Evolutionary conservation across 805 yeast species (phyloP).

Genomic region (Yarrowia bubula): DNA sequence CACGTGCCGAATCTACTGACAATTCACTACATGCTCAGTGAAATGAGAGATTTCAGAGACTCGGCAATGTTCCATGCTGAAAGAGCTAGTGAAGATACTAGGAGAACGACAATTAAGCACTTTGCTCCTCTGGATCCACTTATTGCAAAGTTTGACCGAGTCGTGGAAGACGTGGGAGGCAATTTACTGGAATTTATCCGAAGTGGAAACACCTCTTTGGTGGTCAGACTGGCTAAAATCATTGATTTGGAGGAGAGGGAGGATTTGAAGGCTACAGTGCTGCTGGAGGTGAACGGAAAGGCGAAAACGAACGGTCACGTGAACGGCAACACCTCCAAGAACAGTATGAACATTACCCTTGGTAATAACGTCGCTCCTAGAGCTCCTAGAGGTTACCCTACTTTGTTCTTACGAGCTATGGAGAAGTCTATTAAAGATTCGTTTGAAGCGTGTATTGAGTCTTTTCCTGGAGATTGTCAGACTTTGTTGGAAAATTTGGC

Average conservation of each 20-base stretch:
- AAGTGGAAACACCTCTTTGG: slow-evolving; percentile 63
- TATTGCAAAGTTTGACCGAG: slow-evolving; percentile 58
- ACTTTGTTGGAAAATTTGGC: slow-evolving; percentile 66
- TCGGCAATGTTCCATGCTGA: slow-evolving; percentile 59
- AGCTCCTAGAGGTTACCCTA: slow-evolving; percentile 56
- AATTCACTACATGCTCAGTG: slow-evolving; percentile 68
- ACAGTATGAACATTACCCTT: background rate
- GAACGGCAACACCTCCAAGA: background rate
- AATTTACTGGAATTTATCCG: slow-evolving; percentile 71
- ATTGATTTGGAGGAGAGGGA: slow-evolving; percentile 77
- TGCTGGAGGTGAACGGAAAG: slow-evolving; percentile 37
- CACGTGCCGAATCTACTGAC: slow-evolving; percentile 56
- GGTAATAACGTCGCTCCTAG: slow-evolving; percentile 30
- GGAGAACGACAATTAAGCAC: slow-evolving; percentile 60
- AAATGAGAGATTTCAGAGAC: slow-evolving; percentile 75
- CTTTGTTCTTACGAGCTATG: slow-evolving; percentile 58
- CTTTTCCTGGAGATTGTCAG: slow-evolving; percentile 49
- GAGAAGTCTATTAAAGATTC: slow-evolving; percentile 61
- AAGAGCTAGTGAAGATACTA: slow-evolving; percentile 59
- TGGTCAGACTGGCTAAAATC: slow-evolving; percentile 70
- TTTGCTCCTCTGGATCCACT: slow-evolving; percentile 50
- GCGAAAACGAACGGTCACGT: background rate
- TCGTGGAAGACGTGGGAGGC: slow-evolving; percentile 60
- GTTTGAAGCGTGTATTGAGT: slow-evolving; percentile 62
- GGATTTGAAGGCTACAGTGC: slow-evolving; percentile 55